Conservation (phyloP, 148 eudicot species). For the Talinum fruticosum region DNA sequence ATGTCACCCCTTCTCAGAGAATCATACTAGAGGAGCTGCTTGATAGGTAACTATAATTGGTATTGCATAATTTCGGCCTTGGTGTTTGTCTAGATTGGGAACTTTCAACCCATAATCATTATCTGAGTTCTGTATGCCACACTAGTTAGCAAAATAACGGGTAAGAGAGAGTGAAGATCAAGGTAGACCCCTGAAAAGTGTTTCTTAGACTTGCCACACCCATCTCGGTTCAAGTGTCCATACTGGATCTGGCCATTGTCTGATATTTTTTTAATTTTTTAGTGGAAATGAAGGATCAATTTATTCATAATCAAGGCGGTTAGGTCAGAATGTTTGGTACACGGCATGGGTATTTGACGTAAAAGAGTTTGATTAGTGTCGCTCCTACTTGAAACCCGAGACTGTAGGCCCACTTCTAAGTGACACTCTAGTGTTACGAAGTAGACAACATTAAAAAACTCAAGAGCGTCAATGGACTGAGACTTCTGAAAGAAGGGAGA, state of each 20-base stretch:
- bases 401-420: neutral
- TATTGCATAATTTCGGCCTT: neutral
- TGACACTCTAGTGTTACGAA: neutral
- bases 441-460: neutral
- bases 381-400: neutral
- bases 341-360: neutral
- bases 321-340: neutral
- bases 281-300: too few species aligned
- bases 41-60: conserved; percentile 42
- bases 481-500: neutral
- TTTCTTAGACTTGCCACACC: neutral
- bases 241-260: neutral
- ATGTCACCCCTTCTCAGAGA: conserved; percentile 94
- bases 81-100: neutral
- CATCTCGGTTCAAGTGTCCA: neutral
- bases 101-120: neutral
- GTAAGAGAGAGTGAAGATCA: neutral
- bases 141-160: neutral
- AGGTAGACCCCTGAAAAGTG: neutral
- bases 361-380: neutral
- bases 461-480: neutral
- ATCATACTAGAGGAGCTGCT: conserved; percentile 83
- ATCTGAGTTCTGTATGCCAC: neutral
- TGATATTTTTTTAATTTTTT: neutral
- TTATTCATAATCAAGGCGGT: neutral